Evolutionary conservation across 305 asterid species (phyloP).

Genomic region (Fraxinus nigra): DNA sequence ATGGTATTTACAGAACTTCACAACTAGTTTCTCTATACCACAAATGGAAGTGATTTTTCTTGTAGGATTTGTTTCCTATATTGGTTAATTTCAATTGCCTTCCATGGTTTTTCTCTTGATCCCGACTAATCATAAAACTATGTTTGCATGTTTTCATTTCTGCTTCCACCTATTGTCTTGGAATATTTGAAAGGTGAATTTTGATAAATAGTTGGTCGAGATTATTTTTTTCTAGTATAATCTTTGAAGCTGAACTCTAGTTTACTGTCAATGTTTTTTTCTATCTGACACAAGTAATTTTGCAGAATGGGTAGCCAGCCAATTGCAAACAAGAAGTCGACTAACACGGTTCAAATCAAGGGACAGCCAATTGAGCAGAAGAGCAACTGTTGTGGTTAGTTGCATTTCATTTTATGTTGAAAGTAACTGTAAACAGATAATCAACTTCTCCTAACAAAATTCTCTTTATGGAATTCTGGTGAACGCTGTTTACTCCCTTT

Average conservation of each 20-base stretch:
- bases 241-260: background rate
- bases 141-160: background rate
- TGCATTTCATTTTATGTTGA: slow-evolving; percentile 9
- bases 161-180: background rate
- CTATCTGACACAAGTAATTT: background rate
- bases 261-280: background rate
- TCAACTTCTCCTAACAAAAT: slow-evolving; percentile 11
- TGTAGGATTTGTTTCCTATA: background rate
- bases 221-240: background rate
- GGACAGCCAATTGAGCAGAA: slow-evolving; percentile 96
- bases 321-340: slow-evolving; percentile 49
- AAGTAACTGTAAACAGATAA: slow-evolving; percentile 34
- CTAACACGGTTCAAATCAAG: slow-evolving; percentile 70
- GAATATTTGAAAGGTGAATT: background rate
- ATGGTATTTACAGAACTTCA: background rate
- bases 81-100: background rate
- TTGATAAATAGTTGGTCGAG: background rate
- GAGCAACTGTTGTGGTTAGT: slow-evolving; percentile 78
- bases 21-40: background rate
- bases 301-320: slow-evolving; percentile 89
- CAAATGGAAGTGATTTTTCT: background rate
- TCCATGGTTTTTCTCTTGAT: background rate
- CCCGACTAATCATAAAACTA: background rate
- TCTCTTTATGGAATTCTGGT: background rate
- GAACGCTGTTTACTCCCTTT: background rate